Conservation (phyloP, 1,284 basidiomycete species). For the Boletellus dicymbophilus region DNA sequence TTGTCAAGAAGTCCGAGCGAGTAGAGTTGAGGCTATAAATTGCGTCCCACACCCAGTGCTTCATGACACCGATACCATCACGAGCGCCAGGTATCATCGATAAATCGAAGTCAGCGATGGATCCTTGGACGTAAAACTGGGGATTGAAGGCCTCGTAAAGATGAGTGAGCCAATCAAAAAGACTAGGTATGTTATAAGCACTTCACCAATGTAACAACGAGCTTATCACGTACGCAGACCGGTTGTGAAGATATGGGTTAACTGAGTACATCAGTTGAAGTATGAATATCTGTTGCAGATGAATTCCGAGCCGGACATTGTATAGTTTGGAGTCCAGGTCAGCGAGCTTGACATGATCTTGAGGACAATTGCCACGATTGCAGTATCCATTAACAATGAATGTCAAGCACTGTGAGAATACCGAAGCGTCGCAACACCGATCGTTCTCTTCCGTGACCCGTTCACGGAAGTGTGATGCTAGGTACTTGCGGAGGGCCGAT, state of each 20-base stretch:
- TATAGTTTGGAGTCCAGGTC: slow-evolving; percentile 35
- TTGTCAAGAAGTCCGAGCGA: slow-evolving; percentile 27
- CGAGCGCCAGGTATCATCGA: slow-evolving; percentile 38
- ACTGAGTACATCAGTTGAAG: slow-evolving; percentile 34
- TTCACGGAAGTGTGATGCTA: slow-evolving; percentile 32
- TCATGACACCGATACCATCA: slow-evolving; percentile 37
- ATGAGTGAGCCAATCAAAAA: slow-evolving; percentile 35
- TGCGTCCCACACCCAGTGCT: slow-evolving; percentile 42
- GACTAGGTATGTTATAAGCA: not conserved
- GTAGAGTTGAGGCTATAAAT: slow-evolving; percentile 29
- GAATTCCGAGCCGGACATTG: slow-evolving; percentile 41
- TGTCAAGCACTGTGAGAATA: slow-evolving; percentile 44
- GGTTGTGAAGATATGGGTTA: slow-evolving; percentile 9
- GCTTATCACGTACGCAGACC: slow-evolving; percentile 21
- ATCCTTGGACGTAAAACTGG: slow-evolving; percentile 38
- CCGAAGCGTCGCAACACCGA: slow-evolving; percentile 29
- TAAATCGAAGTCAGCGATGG: slow-evolving; percentile 33
- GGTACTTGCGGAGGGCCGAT: slow-evolving; percentile 14
- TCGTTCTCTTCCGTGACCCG: slow-evolving; percentile 39
- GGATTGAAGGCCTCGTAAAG: slow-evolving; percentile 45
- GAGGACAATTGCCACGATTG: slow-evolving; percentile 36
- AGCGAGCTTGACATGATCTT: slow-evolving; percentile 35
- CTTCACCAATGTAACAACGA: not conserved
- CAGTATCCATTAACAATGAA: slow-evolving; percentile 38
- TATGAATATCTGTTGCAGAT: slow-evolving; percentile 51